These are phyloP conservation scores for Mesostigma viride DNA, from an alignment of 139 green algal genomes.

Conservation along the genomic window DNA sequence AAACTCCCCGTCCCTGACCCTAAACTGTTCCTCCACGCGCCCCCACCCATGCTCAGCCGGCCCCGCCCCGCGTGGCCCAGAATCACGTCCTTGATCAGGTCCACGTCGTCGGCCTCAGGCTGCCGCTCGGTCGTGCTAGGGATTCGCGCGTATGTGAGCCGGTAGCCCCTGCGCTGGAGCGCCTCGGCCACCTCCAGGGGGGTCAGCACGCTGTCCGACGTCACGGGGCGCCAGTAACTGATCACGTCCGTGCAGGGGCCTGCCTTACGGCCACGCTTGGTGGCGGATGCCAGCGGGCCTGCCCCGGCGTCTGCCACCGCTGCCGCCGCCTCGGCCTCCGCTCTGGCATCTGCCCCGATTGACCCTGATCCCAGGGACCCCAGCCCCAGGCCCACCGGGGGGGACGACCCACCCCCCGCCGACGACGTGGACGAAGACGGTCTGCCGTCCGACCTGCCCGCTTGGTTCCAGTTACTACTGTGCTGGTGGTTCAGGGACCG, in stretches of 20 bases:
- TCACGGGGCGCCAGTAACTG: slow-evolving; percentile 7
- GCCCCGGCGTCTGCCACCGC: background rate
- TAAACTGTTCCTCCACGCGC: background rate
- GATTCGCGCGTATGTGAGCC: slow-evolving; percentile 9
- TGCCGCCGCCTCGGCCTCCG: too few species aligned
- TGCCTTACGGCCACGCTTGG: background rate
- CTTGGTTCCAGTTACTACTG: too few species aligned
- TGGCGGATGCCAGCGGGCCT: background rate
- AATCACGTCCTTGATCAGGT: slow-evolving; percentile 3
- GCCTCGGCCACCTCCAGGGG: slow-evolving; percentile 9
- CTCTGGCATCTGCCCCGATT: too few species aligned
- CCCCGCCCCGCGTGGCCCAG: background rate
- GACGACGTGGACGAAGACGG: too few species aligned
- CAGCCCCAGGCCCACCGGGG: too few species aligned
- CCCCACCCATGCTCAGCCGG: background rate
- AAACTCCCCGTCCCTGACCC: background rate
- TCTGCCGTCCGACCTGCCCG: too few species aligned
- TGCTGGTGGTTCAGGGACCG: too few species aligned
- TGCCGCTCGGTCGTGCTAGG: slow-evolving; percentile 11
- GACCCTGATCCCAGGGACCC: too few species aligned
- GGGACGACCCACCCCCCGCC: too few species aligned
- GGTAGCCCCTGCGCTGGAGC: slow-evolving; percentile 4
- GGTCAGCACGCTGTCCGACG: slow-evolving; percentile 5
- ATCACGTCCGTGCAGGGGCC: background rate
- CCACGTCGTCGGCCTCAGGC: slow-evolving; percentile 11